A percentile compares a stretch with the other conserved stretches of the same genome.
These are phyloP conservation scores for Colletotrichum viniferum DNA, from an alignment of 2,329 filamentous ascomycete species.

Conservation along the genomic window DNA sequence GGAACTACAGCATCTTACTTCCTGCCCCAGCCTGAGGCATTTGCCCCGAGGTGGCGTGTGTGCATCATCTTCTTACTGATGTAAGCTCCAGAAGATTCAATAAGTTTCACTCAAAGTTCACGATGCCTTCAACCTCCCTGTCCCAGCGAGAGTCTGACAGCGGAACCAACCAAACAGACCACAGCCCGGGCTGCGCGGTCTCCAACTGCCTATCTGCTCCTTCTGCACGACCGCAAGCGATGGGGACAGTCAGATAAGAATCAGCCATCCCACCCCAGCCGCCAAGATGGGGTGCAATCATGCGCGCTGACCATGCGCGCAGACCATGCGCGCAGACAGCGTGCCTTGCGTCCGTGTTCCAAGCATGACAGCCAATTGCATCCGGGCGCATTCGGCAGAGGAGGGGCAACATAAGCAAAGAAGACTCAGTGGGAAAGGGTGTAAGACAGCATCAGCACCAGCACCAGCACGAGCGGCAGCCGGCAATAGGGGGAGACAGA, in stretches of 20 bases:
- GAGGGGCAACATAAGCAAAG: neutral
- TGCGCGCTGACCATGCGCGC: neutral
- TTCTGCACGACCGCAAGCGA: neutral
- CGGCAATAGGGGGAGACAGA: neutral
- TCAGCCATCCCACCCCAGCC: neutral
- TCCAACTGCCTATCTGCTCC: neutral
- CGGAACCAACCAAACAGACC: neutral
- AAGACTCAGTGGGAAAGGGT: neutral
- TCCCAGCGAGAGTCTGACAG: neutral
- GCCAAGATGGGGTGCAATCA: neutral
- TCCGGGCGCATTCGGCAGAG: neutral
- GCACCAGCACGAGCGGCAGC: neutral
- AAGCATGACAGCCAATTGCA: neutral
- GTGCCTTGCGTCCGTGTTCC: neutral
- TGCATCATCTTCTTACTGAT: neutral
- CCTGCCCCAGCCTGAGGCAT: neutral
- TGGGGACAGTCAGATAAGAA: neutral
- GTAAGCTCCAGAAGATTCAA: neutral
- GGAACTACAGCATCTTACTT: neutral
- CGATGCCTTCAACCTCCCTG: neutral
- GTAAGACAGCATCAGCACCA: neutral
- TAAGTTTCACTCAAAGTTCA: neutral
- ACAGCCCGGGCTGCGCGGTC: neutral
- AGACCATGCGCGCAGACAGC: neutral
- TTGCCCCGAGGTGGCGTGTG: rapidly evolving